Evolutionary conservation across 2,329 filamentous ascomycete genomes (phyloP).

Genomic region (Calonectria leucothoes): DNA sequence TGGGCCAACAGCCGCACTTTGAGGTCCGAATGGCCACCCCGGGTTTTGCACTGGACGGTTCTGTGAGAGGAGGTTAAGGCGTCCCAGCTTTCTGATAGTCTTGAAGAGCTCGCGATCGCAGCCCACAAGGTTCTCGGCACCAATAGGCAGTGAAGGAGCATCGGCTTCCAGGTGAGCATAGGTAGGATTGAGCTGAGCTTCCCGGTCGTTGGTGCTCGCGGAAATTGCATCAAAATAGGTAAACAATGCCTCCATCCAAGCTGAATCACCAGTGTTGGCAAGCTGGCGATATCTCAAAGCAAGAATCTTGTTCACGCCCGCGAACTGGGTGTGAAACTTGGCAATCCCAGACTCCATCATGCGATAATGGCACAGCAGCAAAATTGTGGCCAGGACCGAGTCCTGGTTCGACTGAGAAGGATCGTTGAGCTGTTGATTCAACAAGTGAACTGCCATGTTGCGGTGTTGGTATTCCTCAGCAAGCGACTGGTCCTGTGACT

Average conservation of each 20-base stretch:
- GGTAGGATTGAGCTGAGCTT: constrained; percentile 80
- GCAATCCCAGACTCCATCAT: constrained; percentile 94
- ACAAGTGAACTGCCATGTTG: constrained; percentile 79
- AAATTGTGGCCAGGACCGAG: constrained; percentile 86
- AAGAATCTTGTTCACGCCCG: constrained; percentile 91
- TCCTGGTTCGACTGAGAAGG: constrained; percentile 81
- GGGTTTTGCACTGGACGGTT: constrained; percentile 64
- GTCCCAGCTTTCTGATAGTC: constrained; percentile 83
- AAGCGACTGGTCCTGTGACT: constrained; percentile 71
- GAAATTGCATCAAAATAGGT: constrained; percentile 96
- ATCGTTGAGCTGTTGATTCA: constrained; percentile 88
- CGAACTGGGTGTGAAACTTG: constrained; percentile 93
- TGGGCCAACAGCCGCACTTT: constrained; percentile 40
- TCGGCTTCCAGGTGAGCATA: constrained; percentile 69
- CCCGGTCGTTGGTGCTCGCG: constrained; percentile 90
- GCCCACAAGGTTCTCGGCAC: constrained; percentile 86
- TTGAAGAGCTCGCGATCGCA: constrained; percentile 91
- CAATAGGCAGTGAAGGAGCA: constrained; percentile 64
- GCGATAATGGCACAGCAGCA: constrained; percentile 91
- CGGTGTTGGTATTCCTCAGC: constrained; percentile 88
- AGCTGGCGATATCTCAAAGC: constrained; percentile 71
- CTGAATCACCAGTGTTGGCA: constrained; percentile 72
- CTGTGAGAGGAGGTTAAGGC: constrained; percentile 87
- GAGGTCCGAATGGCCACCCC: constrained; percentile 23
- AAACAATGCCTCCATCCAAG: constrained; percentile 94